Base-by-base conservation (phyloP, 2,329 filamentous ascomycete genomes). In the Botrytis elliptica region DNA sequence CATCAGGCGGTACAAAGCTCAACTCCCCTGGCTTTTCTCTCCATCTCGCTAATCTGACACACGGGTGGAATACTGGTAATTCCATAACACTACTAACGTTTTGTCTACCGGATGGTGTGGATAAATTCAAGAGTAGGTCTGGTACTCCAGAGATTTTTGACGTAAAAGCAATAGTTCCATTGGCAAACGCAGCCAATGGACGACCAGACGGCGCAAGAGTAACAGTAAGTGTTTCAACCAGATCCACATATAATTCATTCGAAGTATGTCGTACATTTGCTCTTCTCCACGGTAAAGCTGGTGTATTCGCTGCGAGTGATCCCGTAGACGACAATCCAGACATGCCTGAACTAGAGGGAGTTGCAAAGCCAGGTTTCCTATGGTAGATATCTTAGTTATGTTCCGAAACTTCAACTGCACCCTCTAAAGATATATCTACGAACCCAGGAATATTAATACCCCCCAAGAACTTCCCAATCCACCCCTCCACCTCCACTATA, bases 1-100 rank as follows among this genome's bases (percentile, higher is more conserved):
- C 96, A 81, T 99, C 96, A 0, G 96, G 96, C 2, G 96, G 96
- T 20, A 99, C 89, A 80, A 99, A 99, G 80, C 93, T 97, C n/a
- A 99, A 85, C 77, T 97, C 93, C 4, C 96, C 96, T 0, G 95
- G 94, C 72, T 90, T 89, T 78, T 97, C 93, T 78, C 91, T 91
- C 96, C 96, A 99, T 76, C 91, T 88, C n/a, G 92, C 92, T 4
- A 99, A 85, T 29, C 96, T 88, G 14, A 99, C 96, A 79, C 96
- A 98, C 0, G 96, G 96, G 81, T 99, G 96, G 79, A 99, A 99
- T 0, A 98, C 94, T 1, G 95, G 96, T 2, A 97, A 85, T 77
- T 97, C 92, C 82, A 99, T 89, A 52, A 95, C 88, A 76, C 88
- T 89, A 25, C 85, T 87, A 67, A 98, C 86, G 69, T 91, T 91